Evolutionary conservation across 164 flowering plant species (phyloP), one percentile per base, ranked within the genome.

Genomic region (Aristolochia fimbriata): DNA sequence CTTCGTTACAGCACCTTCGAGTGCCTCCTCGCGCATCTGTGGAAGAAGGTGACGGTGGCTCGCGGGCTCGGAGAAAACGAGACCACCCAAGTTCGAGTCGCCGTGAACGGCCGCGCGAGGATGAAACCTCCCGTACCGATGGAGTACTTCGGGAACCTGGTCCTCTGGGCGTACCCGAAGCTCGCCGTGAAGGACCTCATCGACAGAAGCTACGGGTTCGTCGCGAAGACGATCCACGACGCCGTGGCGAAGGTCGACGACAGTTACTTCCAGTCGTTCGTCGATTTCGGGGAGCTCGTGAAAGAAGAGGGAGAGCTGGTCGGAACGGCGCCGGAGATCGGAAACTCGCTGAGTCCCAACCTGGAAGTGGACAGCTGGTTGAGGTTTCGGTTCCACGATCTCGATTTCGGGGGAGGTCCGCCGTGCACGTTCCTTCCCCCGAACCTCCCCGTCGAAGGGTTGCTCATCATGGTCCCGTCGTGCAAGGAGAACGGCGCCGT

Each of bases 351-450:
- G 17, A 51, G 25, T 15, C 71, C 63, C 1, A 53, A 53, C 1
- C 15, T 53, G 27, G 30, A 21, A 13, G 25, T 24, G 20, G 25
- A 53, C 19, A 53, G 57, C 57, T 53, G 30, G 57, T 21, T 53
- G 30, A 53, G 57, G 13, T 24, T 53, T 31, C 15, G 27, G 30
- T 53, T 53, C 27, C 30, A 53, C 22, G 56, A 20, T 6, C 19
- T 63, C 6, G 67, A 68, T 48, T 64, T 68, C 37, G 68, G 71
- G 16, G 45, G 49, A 7, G 71, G 71, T 22, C 47, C 30, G 15
- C 71, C 67, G 20, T 63, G 51, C 24, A 47, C 59, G 12, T 47
- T 59, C 48, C 62, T 63, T 31, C 71, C 71, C 8, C 25, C 64
- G 0, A 30, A 57, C 11, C 50, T 58, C 20, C 72, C 68, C 15